Evolutionary conservation across 805 yeast species (phyloP), one percentile per base, ranked within the genome.

Genomic region (Jamesozyma gamospora): DNA sequence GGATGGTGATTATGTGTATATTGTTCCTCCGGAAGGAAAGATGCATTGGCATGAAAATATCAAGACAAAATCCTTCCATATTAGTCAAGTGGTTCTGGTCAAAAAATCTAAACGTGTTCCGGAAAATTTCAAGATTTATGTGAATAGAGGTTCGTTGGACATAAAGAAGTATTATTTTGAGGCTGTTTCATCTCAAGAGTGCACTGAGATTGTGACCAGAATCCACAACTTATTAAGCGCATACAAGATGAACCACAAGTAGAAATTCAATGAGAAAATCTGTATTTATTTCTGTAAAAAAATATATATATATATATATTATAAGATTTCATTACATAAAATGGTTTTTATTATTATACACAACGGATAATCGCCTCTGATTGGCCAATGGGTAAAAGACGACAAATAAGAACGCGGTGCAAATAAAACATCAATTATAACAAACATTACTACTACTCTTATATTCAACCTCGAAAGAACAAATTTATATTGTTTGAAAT

Each of bases 1-100:
- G 29, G 97, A 90, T 60, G 97, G 96, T n/a, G 95, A 86, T 51
- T 87, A 86, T 52, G 75, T 90, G 12, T 90, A 88, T 52, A 74
- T 90, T 36, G 75, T 85, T 4, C 62, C 63, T 51, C 96, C 96
- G 0, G 79, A 87, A 7, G 86, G 83, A 50, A 90, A 84, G 43
- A 70, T 75, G 42, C 74, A 72, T 48, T 75, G 85, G 73, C 75
- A 82, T 51, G 92, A 82, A 39, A 65, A 70, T 59, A 74, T 82
- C 49, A 88, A 88, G 55, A 88, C 95, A 0, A 77, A 87, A 13
- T 81, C 94, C 0, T 85, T 90, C 58, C 94, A 87, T 53, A 75
- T 87, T 9, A 74, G 82, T 15, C 94, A 84, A 52, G 76, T 90
- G 18, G 58, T 75, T 14, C 75, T 77, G 41, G 71, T 84, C 45